These are phyloP conservation scores for Aphanomyces invadans DNA, from an alignment of 352 stramenopile species.

Conservation along the genomic window DNA sequence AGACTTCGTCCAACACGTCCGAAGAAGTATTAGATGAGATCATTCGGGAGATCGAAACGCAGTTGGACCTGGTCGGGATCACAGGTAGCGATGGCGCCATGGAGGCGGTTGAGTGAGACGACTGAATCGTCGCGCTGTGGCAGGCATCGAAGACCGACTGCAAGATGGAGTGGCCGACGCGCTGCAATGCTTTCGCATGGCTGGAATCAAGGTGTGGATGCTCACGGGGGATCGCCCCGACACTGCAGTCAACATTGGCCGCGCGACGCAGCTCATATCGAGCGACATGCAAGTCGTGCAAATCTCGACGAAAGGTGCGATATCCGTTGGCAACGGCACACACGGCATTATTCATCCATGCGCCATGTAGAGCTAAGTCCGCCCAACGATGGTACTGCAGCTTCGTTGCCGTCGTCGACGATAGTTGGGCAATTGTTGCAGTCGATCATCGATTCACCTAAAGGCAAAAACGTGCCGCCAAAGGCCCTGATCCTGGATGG, in stretches of 20 bases:
- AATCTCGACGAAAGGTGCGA: constrained; percentile 23
- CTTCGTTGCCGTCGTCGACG: neutral
- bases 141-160: constrained; percentile 62
- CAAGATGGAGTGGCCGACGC: constrained; percentile 48
- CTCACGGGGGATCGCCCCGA: constrained; percentile 56
- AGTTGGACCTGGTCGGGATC: constrained; percentile 45
- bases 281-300: constrained; percentile 45
- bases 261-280: constrained; percentile 44
- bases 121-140: too few species aligned
- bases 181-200: constrained; percentile 47
- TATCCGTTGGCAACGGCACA: neutral
- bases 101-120: too few species aligned
- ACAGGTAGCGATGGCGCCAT: too few species aligned
- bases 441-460: neutral
- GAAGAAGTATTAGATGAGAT: constrained; percentile 35
- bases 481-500: constrained; percentile 48
- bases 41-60: constrained; percentile 39
- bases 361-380: constrained; percentile 5
- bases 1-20: constrained; percentile 5
- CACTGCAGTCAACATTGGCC: constrained; percentile 55
- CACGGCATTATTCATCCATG: too few species aligned
- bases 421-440: constrained; percentile 15
- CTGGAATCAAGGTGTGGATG: constrained; percentile 73
- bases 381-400: too few species aligned
- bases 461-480: neutral